phyloP scores from a whole-genome alignment of 192 early-diverging fungal species.

The Chytriomyces hyalinus region DNA sequence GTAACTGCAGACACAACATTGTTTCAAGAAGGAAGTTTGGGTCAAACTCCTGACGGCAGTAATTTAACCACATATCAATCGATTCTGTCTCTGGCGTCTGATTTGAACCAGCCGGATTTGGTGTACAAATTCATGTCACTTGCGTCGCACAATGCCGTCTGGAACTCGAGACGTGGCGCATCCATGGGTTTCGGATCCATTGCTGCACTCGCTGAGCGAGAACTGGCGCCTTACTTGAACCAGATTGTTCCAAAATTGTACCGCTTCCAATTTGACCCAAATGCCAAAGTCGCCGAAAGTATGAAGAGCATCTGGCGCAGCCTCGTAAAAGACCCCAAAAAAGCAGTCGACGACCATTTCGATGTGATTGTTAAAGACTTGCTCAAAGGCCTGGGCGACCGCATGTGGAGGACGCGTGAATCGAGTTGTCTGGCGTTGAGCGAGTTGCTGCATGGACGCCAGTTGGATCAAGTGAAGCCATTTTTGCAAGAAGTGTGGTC shows the following conservation, averaged over 20 bases:
- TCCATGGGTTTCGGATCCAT: slow-evolving; percentile 86
- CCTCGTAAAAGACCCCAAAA: slow-evolving; percentile 63
- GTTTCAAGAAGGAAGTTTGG: slow-evolving; percentile 71
- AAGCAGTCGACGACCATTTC: slow-evolving; percentile 76
- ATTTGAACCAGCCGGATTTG: slow-evolving; percentile 92
- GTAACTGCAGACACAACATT: slow-evolving; percentile 76
- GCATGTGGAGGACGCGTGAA: slow-evolving; percentile 87
- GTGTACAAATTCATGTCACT: slow-evolving; percentile 94
- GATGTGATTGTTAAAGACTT: slow-evolving; percentile 83
- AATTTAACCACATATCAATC: slow-evolving; percentile 57
- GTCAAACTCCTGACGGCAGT: slow-evolving; percentile 75
- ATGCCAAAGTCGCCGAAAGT: slow-evolving; percentile 79
- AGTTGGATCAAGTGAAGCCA: slow-evolving; percentile 71
- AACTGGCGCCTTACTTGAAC: slow-evolving; percentile 79
- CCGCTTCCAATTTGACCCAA: slow-evolving; percentile 90
- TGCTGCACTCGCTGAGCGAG: slow-evolving; percentile 73
- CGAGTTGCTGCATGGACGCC: slow-evolving; percentile 73
- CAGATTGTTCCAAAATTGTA: slow-evolving; percentile 83
- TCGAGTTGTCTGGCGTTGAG: slow-evolving; percentile 71
- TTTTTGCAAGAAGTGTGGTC: slow-evolving; percentile 84
- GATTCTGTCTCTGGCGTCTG: slow-evolving; percentile 86
- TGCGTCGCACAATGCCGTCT: slow-evolving; percentile 89
- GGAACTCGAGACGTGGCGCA: slow-evolving; percentile 87
- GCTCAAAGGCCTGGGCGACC: slow-evolving; percentile 74
- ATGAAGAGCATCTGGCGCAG: slow-evolving; percentile 93